phyloP scores from a whole-genome alignment of 2,329 filamentous ascomycete genomes.

The Epichloe coenophiala region DNA sequence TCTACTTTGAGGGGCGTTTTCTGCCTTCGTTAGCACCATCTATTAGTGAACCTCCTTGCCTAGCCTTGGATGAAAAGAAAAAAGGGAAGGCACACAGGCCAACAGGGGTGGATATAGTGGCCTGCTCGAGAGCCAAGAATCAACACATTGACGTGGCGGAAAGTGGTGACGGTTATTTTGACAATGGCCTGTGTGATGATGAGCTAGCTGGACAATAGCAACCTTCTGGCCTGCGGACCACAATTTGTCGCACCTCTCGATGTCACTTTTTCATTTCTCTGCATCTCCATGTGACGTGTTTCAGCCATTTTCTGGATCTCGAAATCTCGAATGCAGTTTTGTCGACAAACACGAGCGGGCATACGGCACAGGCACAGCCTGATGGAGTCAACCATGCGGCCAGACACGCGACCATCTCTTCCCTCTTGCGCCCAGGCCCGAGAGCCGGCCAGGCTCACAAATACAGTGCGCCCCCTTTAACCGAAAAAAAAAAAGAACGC shows the following conservation, averaged over 20 bases:
- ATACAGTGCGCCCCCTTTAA: too few species aligned
- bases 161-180: neutral
- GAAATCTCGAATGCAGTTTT: neutral
- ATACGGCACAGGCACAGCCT: neutral
- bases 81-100: neutral
- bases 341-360: neutral
- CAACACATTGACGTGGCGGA: neutral
- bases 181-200: neutral
- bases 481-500: too few species aligned
- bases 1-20: neutral
- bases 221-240: neutral
- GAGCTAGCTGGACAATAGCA: neutral
- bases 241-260: neutral
- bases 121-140: neutral
- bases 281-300: neutral
- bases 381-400: neutral
- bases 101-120: neutral
- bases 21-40: neutral
- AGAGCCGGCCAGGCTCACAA: constrained; percentile 2
- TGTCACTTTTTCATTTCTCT: neutral
- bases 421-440: constrained; percentile 1
- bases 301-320: neutral
- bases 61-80: neutral
- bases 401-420: neutral
- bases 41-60: neutral